Base-by-base conservation (phyloP, 1,284 basidiomycete species). In the Malassezia obtusa region DNA sequence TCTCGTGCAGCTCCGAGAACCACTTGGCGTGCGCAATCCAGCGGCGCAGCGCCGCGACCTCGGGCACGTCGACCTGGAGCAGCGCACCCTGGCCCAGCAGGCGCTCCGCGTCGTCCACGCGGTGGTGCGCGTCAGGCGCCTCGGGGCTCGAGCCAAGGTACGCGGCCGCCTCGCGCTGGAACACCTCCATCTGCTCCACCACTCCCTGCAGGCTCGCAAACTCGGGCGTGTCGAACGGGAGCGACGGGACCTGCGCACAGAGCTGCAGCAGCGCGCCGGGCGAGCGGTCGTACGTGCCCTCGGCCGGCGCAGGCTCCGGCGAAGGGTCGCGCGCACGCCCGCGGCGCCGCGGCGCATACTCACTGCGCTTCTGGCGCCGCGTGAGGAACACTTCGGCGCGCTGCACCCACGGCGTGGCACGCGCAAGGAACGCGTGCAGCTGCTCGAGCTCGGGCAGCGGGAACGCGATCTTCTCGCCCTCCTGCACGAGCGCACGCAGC, bases 381-480 rank as follows among this genome's bases (percentile, higher is more conserved):
- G 61, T 45, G 41, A 70, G 49, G 36, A 68, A 63, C 32, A 61
- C 46, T 25, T 57, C 61, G 9, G 82, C 80, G 47, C 86, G 84
- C n/a, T 70, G 76, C 4, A 90, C 78, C 89, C 89, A 92, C 58
- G 85, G 83, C 62, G 84, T 86, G 22, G 86, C 89, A 54, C 82
- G 80, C 36, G 76, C 79, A 46, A 94, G 85, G 68, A 88, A 89
- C 68, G 82, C 84, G 43, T 83, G 81, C 40, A 95, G 80, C 41
- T 82, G 77, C 19, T 77, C 75, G 43, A 91, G 78, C 71, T 90
- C 87, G 2, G 82, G 79, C 17, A 94, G 79, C 22, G 80, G 78
- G 67, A 83, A 81, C 44, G 82, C 83, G 68, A 92, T 87, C 52
- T 83, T 83, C 62, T 94, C 89, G 19, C 87, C 90, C 71, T 95